A percentile compares a stretch with the other conserved stretches of the same genome.
phyloP scores from a whole-genome alignment of 768 basidiomycete species.

The Lactifluus hygrophoroides region DNA sequence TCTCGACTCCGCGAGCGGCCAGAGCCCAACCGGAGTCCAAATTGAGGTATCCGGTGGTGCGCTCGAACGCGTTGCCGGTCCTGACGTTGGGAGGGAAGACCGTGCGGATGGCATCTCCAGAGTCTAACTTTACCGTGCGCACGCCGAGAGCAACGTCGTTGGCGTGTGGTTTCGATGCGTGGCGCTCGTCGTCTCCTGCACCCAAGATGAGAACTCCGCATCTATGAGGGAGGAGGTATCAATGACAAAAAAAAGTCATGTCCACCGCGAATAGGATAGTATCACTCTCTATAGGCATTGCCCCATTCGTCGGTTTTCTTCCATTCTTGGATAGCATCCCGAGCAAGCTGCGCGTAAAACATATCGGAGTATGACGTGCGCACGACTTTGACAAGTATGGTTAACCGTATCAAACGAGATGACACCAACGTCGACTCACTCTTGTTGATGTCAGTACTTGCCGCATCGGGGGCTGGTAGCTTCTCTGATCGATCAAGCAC shows the following conservation, averaged over 20 bases:
- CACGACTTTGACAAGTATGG: slow-evolving; percentile 40
- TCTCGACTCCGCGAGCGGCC: slow-evolving; percentile 55
- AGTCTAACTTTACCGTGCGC: slow-evolving; percentile 34
- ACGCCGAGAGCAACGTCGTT: slow-evolving; percentile 59
- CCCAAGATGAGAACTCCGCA: slow-evolving; percentile 63
- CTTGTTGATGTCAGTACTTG: slow-evolving; percentile 50
- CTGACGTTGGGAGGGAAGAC: slow-evolving; percentile 39
- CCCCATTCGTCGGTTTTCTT: slow-evolving; percentile 54
- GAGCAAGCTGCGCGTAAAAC: slow-evolving; percentile 62
- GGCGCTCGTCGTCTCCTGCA: slow-evolving; percentile 28
- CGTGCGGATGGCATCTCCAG: slow-evolving; percentile 34
- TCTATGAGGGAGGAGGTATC: slow-evolving; percentile 30
- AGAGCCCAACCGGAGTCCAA: slow-evolving; percentile 79
- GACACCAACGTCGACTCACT: slow-evolving; percentile 21
- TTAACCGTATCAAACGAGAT: background rate
- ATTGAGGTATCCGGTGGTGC: slow-evolving; percentile 56
- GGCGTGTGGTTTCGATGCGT: slow-evolving; percentile 45
- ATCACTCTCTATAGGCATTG: slow-evolving; percentile 78
- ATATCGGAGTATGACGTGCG: slow-evolving; percentile 63
- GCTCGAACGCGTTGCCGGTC: slow-evolving; percentile 29
- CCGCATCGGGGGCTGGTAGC: slow-evolving; percentile 78
- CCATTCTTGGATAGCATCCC: slow-evolving; percentile 74
- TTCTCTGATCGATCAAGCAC: slow-evolving; percentile 62
- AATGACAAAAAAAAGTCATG: background rate
- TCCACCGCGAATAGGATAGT: background rate